Evolutionary conservation across 176 grass and related monocot genomes (phyloP).

Genomic region (Triticum turgidum): DNA sequence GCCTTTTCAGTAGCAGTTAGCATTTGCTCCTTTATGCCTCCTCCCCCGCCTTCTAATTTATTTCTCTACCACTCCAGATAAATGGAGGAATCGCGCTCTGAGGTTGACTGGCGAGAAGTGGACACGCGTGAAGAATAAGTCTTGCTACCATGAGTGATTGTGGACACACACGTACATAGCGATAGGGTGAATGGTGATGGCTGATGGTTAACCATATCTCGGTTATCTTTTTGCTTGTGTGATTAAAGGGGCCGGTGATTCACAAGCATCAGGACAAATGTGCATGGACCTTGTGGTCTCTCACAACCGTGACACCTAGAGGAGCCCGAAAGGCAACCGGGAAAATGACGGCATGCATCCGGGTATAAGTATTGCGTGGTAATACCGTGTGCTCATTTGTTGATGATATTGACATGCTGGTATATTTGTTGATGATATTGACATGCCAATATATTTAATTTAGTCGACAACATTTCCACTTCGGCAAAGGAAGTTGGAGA

Average conservation of each 20-base stretch:
- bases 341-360: neutral
- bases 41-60: neutral
- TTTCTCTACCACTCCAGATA: slow-evolving; percentile 7
- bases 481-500: neutral
- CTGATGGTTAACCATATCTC: slow-evolving; percentile 34
- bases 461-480: neutral
- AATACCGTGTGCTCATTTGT: neutral
- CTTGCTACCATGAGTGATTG: neutral
- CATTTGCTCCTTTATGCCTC: slow-evolving; percentile 16
- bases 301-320: slow-evolving; percentile 21
- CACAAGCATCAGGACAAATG: slow-evolving; percentile 44
- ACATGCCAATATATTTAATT: slow-evolving; percentile 4
- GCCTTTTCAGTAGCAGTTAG: neutral
- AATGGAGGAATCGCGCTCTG: slow-evolving; percentile 41
- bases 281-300: neutral
- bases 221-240: neutral
- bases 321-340: slow-evolving; percentile 5
- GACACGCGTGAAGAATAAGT: neutral
- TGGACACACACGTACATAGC: neutral
- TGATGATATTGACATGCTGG: neutral
- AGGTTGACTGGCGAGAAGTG: slow-evolving; percentile 20
- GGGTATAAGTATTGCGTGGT: neutral
- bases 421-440: neutral
- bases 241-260: neutral
- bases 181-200: slow-evolving; percentile 28